Base-by-base conservation (phyloP, 371 early-diverging fungal species). In the Entomophthora muscae region DNA sequence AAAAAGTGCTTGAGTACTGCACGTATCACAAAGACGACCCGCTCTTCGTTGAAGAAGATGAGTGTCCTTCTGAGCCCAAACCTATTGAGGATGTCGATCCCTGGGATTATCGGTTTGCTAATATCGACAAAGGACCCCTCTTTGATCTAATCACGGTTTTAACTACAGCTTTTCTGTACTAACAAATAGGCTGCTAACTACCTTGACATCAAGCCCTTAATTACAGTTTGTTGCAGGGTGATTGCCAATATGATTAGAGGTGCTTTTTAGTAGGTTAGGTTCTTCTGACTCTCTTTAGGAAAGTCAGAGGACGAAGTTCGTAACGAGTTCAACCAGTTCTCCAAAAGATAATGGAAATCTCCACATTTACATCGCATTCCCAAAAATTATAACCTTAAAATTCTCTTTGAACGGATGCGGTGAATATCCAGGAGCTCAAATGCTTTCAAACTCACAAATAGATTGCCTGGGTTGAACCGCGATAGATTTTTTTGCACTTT, bases 171-270 rank as follows among this genome's bases (percentile, higher is more conserved):
- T 26, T 24, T 56, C 12, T 30, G 17, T 21, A 32, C 22, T 22
- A 57, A 29, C 32, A 32, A n/a, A 66, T 60, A 77, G 76, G 98
- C 95, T 59, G 90, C 95, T 56, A 95, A 97, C 75, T 92, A 94
- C 71, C 81, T 97, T 66, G 95, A 95, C 74, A 95, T 97, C 75
- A 92, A 92, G 77, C 87, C 84, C 28, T 76, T 97, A 65, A 75
- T 97, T 33, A 55, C 53, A 54, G 53, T 64, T 30, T 91, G 92
- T 27, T 97, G 96, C 78, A 95, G 93, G 78, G 94, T 90, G 21
- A 92, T 95, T 60, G 98, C 98, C 65, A 94, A 94, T 72, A 90
- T 94, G 92, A 95, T 97, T 77, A 91, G 91, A 69, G 93, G 71
- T 63, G 31, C 12, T 12, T 12, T 26, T 21, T 21, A 26, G 24